phyloP scores from a whole-genome alignment of 257 asterid genomes.

The Fraxinus quadrangulata region DNA sequence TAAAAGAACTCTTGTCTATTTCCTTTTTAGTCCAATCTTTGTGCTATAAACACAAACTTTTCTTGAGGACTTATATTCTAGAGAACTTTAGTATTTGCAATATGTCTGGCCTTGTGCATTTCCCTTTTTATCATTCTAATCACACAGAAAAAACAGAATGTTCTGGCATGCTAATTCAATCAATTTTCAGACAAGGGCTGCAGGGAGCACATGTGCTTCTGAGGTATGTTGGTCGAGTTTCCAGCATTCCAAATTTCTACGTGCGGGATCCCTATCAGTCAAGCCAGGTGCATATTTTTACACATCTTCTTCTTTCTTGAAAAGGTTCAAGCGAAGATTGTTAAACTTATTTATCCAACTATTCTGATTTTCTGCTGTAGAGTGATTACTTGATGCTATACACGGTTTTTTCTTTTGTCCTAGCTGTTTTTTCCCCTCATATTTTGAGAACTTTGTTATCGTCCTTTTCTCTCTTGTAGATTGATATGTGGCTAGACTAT shows the following conservation, averaged over 20 bases:
- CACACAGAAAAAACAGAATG: not conserved
- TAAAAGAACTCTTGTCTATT: not conserved
- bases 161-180: conserved; percentile 20
- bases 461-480: conserved; percentile 41
- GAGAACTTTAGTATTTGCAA: not conserved
- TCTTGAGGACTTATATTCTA: not conserved
- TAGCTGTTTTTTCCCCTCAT: not conserved
- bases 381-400: not conserved
- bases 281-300: conserved; percentile 51
- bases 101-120: not conserved
- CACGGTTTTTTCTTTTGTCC: not conserved
- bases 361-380: not conserved
- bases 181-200: conserved; percentile 59
- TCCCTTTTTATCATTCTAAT: not conserved
- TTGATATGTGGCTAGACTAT: conserved; percentile 86
- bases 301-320: conserved; percentile 7
- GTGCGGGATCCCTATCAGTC: conserved; percentile 53
- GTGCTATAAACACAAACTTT: not conserved
- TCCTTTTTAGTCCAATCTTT: not conserved
- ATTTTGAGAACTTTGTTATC: not conserved
- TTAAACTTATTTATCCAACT: not conserved
- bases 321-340: not conserved
- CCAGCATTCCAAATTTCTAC: conserved; percentile 50
- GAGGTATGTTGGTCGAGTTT: conserved; percentile 63
- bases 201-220: conserved; percentile 58